These are phyloP conservation scores for Phytopythium sindhum DNA, from an alignment of 352 stramenopile species.

Conservation along the genomic window DNA sequence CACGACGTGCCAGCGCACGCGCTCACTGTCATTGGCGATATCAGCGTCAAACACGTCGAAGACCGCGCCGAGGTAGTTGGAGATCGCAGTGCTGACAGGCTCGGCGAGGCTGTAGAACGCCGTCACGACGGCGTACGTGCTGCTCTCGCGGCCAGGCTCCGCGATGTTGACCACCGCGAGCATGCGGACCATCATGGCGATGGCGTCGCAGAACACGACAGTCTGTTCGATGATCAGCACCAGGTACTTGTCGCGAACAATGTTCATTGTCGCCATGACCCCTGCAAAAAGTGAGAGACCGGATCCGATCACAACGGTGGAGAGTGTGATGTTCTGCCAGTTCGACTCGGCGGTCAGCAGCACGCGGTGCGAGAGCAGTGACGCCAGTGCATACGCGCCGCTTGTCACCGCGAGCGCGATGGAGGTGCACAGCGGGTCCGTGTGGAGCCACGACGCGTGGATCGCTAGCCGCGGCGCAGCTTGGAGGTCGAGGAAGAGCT, in stretches of 20 bases:
- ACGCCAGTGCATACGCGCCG: constrained; percentile 48
- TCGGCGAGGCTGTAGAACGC: constrained; percentile 74
- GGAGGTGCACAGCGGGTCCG: constrained; percentile 59
- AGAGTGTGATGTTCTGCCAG: constrained; percentile 52
- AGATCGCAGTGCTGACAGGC: constrained; percentile 50
- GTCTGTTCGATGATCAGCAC: constrained; percentile 48
- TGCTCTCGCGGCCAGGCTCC: constrained; percentile 71
- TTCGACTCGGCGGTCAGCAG: constrained; percentile 41
- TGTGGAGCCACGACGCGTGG: constrained; percentile 56
- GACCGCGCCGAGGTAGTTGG: constrained; percentile 47
- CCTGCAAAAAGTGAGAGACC: constrained; percentile 32
- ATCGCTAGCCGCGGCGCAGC: constrained; percentile 49
- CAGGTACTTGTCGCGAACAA: constrained; percentile 62
- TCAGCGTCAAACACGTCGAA: constrained; percentile 65
- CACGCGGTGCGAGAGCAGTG: constrained; percentile 49
- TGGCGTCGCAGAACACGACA: constrained; percentile 56
- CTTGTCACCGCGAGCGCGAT: constrained; percentile 55
- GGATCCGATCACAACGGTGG: constrained; percentile 41
- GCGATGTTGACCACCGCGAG: constrained; percentile 79
- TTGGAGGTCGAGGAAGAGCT: constrained; percentile 58
- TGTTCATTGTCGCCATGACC: constrained; percentile 53
- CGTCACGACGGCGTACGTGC: constrained; percentile 73
- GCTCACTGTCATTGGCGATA: constrained; percentile 40
- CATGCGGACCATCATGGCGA: constrained; percentile 74
- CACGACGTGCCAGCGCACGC: constrained; percentile 57